Evolutionary conservation across 305 asterid genomes (phyloP).

Genomic region (Fraxinus paxiana): DNA sequence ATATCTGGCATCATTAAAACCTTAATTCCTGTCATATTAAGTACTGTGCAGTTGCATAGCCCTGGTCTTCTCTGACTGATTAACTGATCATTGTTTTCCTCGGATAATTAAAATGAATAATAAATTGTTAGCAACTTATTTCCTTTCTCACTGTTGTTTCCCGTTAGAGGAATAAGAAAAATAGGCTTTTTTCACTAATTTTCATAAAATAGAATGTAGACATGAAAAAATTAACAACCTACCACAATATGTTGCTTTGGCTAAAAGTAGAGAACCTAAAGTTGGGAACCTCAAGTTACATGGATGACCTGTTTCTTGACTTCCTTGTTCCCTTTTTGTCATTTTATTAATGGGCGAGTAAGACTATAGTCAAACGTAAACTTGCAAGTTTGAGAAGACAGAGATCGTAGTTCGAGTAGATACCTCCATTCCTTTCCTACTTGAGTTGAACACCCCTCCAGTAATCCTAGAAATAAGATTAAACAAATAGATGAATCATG

Average conservation of each 20-base stretch:
- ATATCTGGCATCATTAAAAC: neutral
- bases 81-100: neutral
- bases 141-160: neutral
- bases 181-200: neutral
- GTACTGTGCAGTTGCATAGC: neutral
- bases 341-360: neutral
- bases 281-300: neutral
- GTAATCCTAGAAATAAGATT: neutral
- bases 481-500: neutral
- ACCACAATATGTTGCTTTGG: neutral
- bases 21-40: neutral
- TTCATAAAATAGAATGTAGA: neutral
- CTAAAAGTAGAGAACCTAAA: neutral
- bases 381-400: neutral
- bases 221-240: neutral
- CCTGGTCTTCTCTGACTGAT: neutral
- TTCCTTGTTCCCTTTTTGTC: neutral
- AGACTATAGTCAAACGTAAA: neutral
- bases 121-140: neutral
- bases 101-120: neutral
- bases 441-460: neutral
- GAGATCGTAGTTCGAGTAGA: neutral
- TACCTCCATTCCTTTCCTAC: neutral
- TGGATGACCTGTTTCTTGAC: neutral
- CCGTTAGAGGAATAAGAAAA: neutral